Evolutionary conservation across 805 yeast species (phyloP).

Genomic region (Lachancea meyersii): DNA sequence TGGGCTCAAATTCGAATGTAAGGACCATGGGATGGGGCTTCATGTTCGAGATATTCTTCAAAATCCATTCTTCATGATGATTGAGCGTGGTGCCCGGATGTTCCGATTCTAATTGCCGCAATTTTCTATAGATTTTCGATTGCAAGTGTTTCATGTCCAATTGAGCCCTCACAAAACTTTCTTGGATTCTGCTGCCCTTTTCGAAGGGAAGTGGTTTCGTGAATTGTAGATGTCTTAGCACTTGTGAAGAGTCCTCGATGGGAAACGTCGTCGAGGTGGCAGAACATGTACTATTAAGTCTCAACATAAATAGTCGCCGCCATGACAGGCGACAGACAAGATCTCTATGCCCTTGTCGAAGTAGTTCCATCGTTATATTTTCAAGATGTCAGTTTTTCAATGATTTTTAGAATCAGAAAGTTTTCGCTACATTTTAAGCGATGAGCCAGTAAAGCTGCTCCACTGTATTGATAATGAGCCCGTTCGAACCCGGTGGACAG

Average conservation of each 20-base stretch:
- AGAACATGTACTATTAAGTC: slow-evolving; percentile 9
- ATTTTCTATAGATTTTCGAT: slow-evolving; percentile 40
- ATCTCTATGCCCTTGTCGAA: background rate
- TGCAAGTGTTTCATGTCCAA: slow-evolving; percentile 51
- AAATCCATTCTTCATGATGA: slow-evolving; percentile 42
- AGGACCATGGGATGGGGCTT: slow-evolving; percentile 63
- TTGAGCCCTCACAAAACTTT: slow-evolving; percentile 48
- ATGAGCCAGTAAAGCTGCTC: background rate
- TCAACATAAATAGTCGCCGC: background rate
- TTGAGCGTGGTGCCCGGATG: slow-evolving; percentile 32
- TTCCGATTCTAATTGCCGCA: slow-evolving; percentile 35
- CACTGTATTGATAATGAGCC: background rate
- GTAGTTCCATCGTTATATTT: background rate
- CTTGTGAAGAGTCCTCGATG: slow-evolving; percentile 30
- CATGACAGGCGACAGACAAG: background rate
- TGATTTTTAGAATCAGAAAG: background rate
- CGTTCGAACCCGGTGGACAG: background rate
- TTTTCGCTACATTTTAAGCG: background rate
- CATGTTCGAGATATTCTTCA: slow-evolving; percentile 39
- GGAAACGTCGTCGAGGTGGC: slow-evolving; percentile 26
- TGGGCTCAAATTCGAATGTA: slow-evolving; percentile 79
- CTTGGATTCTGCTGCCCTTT: slow-evolving; percentile 52
- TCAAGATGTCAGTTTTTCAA: background rate
- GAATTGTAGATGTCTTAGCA: slow-evolving; percentile 42
- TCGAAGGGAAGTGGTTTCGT: slow-evolving; percentile 35